Evolutionary conservation across 257 asterid species (phyloP).

Genomic region (Solanum chiquidenum): DNA sequence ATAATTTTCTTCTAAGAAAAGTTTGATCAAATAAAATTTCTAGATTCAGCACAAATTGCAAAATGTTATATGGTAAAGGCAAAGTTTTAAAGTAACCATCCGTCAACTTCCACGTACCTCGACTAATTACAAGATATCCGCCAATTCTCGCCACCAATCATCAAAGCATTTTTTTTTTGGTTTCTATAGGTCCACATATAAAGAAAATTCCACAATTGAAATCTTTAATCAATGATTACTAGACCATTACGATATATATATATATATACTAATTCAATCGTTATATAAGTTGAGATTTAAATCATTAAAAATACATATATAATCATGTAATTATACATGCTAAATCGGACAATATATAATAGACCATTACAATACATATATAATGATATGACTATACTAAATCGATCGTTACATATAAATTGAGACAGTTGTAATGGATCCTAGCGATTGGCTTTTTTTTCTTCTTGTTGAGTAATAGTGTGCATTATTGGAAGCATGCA

Average conservation of each 20-base stretch:
- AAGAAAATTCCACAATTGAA: too few species aligned
- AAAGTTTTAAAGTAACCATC: neutral
- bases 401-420: neutral
- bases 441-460: neutral
- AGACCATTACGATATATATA: neutral
- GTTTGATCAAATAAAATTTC: neutral
- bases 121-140: neutral
- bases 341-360: too few species aligned
- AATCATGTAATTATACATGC: too few species aligned
- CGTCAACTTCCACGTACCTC: too few species aligned
- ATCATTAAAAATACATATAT: too few species aligned
- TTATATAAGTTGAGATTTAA: too few species aligned
- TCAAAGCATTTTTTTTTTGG: neutral
- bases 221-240: too few species aligned
- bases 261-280: too few species aligned
- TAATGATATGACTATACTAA: too few species aligned
- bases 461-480: neutral
- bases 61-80: neutral
- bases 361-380: too few species aligned
- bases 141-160: too few species aligned
- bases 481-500: conserved; percentile 38
- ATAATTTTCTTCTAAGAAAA: neutral
- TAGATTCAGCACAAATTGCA: neutral
- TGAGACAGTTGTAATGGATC: neutral
- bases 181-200: neutral